Evolutionary conservation across 2,329 filamentous ascomycete species (phyloP).

Genomic region (Colletotrichum phormii): DNA sequence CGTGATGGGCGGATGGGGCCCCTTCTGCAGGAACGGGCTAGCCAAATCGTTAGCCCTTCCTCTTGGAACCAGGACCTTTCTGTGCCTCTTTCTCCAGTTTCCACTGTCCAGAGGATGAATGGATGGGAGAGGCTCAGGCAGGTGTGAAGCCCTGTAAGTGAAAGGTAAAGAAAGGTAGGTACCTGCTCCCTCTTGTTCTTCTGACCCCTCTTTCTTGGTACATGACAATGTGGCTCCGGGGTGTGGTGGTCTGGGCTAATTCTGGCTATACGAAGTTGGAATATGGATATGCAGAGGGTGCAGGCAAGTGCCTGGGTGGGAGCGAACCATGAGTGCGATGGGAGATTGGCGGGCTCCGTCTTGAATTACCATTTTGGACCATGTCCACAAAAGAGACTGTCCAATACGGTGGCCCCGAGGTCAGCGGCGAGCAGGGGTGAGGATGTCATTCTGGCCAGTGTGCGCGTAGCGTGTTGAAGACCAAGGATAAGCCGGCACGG

Average conservation of each 20-base stretch:
- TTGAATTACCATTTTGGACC: slow-evolving; percentile 31
- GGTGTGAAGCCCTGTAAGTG: too few relatives aligned
- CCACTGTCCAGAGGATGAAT: background rate
- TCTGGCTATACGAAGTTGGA: slow-evolving; percentile 37
- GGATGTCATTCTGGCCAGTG: background rate
- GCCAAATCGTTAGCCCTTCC: slow-evolving; percentile 29
- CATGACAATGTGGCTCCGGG: slow-evolving; percentile 31
- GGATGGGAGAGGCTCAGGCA: background rate
- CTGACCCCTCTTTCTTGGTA: slow-evolving; percentile 30
- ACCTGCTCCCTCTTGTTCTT: slow-evolving; percentile 1
- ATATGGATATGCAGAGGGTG: slow-evolving; percentile 34
- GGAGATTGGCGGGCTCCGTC: slow-evolving; percentile 34
- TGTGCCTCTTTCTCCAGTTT: slow-evolving; percentile 10
- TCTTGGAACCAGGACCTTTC: background rate
- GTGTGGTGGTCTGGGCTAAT: slow-evolving; percentile 31
- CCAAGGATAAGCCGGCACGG: slow-evolving; percentile 28
- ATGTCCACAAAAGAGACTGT: slow-evolving; percentile 25
- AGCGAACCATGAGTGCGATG: slow-evolving; percentile 33
- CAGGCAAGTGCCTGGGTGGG: slow-evolving; percentile 33
- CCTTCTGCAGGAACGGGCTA: slow-evolving; percentile 35
- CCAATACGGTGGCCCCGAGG: slow-evolving; percentile 33
- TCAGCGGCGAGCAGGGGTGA: slow-evolving; percentile 11
- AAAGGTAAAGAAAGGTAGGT: background rate
- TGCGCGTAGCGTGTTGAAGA: background rate
- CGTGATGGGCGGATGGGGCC: slow-evolving; percentile 31